Evolutionary conservation across 768 basidiomycete genomes (phyloP), one percentile per base, ranked within the genome.

Genomic region (Flagelloscypha sp.): DNA sequence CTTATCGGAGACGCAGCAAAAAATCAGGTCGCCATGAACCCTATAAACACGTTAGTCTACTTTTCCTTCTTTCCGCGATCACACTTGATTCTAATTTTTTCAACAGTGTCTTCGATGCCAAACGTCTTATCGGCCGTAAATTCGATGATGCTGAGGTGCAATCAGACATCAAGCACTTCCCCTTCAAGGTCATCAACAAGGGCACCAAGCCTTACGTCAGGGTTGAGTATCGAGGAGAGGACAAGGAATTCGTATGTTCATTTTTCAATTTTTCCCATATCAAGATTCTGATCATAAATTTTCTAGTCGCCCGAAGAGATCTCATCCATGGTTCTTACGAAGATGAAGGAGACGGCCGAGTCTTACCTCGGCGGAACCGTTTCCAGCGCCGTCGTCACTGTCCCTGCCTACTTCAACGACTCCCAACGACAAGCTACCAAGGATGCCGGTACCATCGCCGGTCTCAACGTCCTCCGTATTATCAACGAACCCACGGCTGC

Each of bases 401-500:
- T 97, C 44, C 93, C 93, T 21, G 92, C 93, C 24, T 97, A 97
- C 72, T 97, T 97, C 74, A 98, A 98, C 62, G 92, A 98, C 68
- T 93, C 94, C 17, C 94, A 98, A 58, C 86, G 94, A 56, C 90
- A 94, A 54, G 94, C 94, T 15, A 98, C 94, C 51, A 98, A 95
- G 70, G 94, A 98, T 54, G 92, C 94, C 24, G 94, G 94, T 49
- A 78, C 76, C 42, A 97, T 98, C 52, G 75, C 90, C 13, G 94
- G 94, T 44, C 65, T 98, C 47, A 90, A 94, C 56, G 85, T 97
- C 42, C 85, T 94, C 53, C 90, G 94, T 66, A 95, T 97, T 61
- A 94, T 97, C 69, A 97, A 97, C 67, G 94, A 98, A 62, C 92
- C 94, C 24, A 98, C 94, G 30, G 94, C 94, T 25, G 94, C 94